Base-by-base conservation (phyloP, 345 rosid species). In the Bruguiera gymnorhiza region DNA sequence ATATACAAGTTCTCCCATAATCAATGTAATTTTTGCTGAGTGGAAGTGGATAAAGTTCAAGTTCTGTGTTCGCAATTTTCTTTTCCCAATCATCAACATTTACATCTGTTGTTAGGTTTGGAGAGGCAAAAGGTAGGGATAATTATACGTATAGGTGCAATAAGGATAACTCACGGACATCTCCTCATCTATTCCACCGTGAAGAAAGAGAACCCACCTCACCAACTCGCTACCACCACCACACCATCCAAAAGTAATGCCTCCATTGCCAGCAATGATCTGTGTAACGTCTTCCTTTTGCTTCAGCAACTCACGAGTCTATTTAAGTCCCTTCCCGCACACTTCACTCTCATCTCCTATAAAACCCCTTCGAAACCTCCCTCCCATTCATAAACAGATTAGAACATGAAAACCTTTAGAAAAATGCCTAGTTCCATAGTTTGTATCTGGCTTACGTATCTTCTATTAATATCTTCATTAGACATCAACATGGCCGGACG, bases 91-190 rank as follows among this genome's bases (percentile, higher is more conserved):
- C 50, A 43, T 43, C 50, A 43, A 39, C 15, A 43, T 15, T 43
- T 3, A 13, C 50, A 3, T 43, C 50, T 2, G 13, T 43, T 15
- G 50, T 43, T 43, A 43, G 19, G 16, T 43, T 15, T 43, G 19
- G 18, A 15, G 50, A 43, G 4, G 50, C 50, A 43, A 43, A 43
- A 43, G 50, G 50, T 43, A 43, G 34, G 21, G 65, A 37, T 10
- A 62, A 3, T 20, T 31, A 20, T 30, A 8, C 18, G 24, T 71
- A 66, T 63, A 66, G 70, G 68, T 74, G 77, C 78, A 78, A 67
- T 76, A 68, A 81, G 81, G 65, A 76, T 75, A 83, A 73, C 67
- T 87, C 92, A 89, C 92, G 90, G 78, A 81, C 84, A 83, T 83
- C 83, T 67, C 73, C 76, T 53, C 80, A 43, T 32, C 48, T 20